phyloP scores from a whole-genome alignment of 257 asterid species.

The Plectranthus barbatus region DNA sequence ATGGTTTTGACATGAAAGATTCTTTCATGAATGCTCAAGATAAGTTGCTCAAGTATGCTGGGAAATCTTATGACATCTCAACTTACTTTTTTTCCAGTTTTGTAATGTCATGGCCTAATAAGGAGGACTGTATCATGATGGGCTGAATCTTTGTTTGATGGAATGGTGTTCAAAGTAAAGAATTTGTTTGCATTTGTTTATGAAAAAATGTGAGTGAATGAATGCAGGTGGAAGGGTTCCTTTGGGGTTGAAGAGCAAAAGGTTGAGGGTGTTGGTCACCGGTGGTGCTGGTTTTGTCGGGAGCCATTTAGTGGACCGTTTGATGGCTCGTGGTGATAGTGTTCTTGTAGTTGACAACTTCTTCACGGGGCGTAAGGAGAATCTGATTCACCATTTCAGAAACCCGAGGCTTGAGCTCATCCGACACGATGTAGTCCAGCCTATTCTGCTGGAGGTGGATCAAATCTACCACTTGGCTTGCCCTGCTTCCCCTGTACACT shows the following conservation, averaged over 20 bases:
- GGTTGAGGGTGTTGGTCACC: constrained; percentile 63
- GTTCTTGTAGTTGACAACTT: constrained; percentile 80
- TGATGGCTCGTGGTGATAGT: constrained; percentile 71
- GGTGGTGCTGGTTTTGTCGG: constrained; percentile 97
- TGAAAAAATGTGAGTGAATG: background rate
- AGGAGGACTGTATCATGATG: background rate
- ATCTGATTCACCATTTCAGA: constrained; percentile 55
- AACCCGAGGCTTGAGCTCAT: constrained; percentile 74
- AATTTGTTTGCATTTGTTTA: background rate
- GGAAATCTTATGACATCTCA: background rate
- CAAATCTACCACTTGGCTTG: constrained; percentile 91
- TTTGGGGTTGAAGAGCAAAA: constrained; percentile 51
- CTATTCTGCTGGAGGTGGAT: constrained; percentile 80
- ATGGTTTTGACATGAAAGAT: background rate
- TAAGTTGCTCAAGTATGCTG: background rate
- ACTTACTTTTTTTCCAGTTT: background rate
- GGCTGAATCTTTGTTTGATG: no score
- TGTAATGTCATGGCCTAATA: background rate
- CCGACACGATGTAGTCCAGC: constrained; percentile 85
- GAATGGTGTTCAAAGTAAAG: background rate
- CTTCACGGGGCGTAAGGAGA: constrained; percentile 70
- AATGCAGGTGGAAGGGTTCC: constrained; percentile 66
- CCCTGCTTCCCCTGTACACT: constrained; percentile 94
- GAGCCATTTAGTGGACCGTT: constrained; percentile 82
- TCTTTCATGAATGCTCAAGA: background rate